A percentile compares a stretch with the other conserved stretches of the same genome.
Evolutionary conservation across 2,329 filamentous ascomycete genomes (phyloP).

Genomic region (Hirsutella minnesotensis): DNA sequence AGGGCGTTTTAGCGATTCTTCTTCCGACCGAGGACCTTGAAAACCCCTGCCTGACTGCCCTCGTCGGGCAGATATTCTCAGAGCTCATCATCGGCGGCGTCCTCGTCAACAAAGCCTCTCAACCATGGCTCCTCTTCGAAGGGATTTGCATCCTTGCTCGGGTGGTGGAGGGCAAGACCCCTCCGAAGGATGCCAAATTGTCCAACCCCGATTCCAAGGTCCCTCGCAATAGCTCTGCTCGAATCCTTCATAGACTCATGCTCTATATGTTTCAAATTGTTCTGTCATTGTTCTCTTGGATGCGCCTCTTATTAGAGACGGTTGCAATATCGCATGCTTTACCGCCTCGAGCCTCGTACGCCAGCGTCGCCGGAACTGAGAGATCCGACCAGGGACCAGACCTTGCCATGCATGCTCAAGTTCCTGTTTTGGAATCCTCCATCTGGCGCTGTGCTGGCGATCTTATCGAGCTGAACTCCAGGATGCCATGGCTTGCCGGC

Average conservation of each 20-base stretch:
- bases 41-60: constrained; percentile 70
- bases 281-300: constrained; percentile 43
- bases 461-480: constrained; percentile 59
- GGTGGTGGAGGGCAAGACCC: constrained; percentile 20
- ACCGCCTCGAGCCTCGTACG: constrained; percentile 29
- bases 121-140: constrained; percentile 86
- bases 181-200: constrained; percentile 3
- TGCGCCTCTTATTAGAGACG: constrained; percentile 54
- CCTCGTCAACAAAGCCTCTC: constrained; percentile 66
- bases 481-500: constrained; percentile 87
- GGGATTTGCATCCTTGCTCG: constrained; percentile 60
- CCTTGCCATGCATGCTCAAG: constrained; percentile 22
- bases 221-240: constrained; percentile 9
- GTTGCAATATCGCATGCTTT: constrained; percentile 57
- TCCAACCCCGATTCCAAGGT: background rate
- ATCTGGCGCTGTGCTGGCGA: constrained; percentile 64
- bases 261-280: constrained; percentile 38
- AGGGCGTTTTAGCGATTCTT: constrained; percentile 69
- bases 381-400: constrained; percentile 1
- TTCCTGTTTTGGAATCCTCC: constrained; percentile 64
- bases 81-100: constrained; percentile 81
- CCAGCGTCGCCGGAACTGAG: background rate
- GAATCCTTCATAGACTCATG: constrained; percentile 36
- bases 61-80: constrained; percentile 79
- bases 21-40: constrained; percentile 87